Evolutionary conservation across 2,329 filamentous ascomycete species (phyloP), one percentile per base, ranked within the genome.

Genomic region (Colletotrichum sansevieriae): DNA sequence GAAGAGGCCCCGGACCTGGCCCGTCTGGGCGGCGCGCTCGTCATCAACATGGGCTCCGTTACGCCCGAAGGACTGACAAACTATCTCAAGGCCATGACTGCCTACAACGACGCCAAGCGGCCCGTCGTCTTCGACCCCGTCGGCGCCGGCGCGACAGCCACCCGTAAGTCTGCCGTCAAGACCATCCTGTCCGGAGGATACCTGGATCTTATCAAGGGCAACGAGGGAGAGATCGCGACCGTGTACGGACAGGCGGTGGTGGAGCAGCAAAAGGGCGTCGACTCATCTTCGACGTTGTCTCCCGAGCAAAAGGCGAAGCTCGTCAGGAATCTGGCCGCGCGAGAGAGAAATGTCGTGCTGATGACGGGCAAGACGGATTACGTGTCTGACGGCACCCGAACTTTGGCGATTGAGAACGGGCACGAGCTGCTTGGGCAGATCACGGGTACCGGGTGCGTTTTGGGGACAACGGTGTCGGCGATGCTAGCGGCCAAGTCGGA

Each of bases 31-130:
- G 94, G 93, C 11, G 89, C 91, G 0, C 86, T 98, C 1, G 92
- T 98, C 52, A 87, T 98, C 76, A 98, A 98, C 80, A 98, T 98
- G 94, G 95, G 95, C 33, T 97, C 94, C 0, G 90, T 95, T 7
- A 96, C 92, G 1, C 89, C 91, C 0, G 92, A 94, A 5, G 91
- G 90, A 41, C 79, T 95, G 3, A 75, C 82, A 11, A 93, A 93
- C 77, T 94, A 96, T 78, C 76, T 88, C 43, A 86, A 90, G 76
- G 94, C 95, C 0, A 83, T 97, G 10, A 82, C 82, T 46, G 94
- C 94, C 1, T 98, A 98, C 83, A 98, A 98, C 74, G 83, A 84
- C 2, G 87, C 86, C 9, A 90, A 90, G 1, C 88, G 91, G 1
- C 93, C 95, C 0, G 88, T 97, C 0, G 83, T 98, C 0, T 90